Conservation (phyloP, 164 flowering plant genomes). For the Macadamia tetraphylla region DNA sequence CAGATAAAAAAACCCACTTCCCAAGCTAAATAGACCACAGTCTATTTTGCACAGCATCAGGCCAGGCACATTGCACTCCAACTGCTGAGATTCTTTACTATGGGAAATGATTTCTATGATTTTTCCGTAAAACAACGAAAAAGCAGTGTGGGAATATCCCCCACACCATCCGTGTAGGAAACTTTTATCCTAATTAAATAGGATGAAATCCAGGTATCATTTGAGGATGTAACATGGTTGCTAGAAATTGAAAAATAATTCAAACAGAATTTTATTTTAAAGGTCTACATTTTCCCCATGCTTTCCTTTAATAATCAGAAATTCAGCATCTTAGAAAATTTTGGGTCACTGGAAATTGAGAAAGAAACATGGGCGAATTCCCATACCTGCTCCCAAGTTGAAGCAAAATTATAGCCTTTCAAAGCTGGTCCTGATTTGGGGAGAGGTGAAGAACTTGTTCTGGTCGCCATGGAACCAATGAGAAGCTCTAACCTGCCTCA, state of each 20-base stretch:
- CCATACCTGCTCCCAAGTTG: conserved; percentile 84
- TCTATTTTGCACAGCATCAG: not conserved
- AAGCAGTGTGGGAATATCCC: no score
- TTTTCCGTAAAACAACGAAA: no score
- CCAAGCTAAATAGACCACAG: no score
- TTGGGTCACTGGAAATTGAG: no score
- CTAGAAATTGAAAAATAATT: not conserved
- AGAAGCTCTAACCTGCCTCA: not conserved
- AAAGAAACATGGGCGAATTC: not conserved
- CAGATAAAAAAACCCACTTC: not conserved
- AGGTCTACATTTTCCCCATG: not conserved
- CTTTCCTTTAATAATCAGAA: not conserved
- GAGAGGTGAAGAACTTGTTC: conserved; percentile 25
- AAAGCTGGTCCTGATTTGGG: conserved; percentile 72
- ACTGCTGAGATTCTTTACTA: not conserved
- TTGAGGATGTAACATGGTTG: not conserved
- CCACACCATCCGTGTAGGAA: no score
- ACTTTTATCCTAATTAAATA: not conserved
- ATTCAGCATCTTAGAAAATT: not conserved
- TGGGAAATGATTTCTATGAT: not conserved
- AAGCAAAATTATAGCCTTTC: conserved; percentile 81
- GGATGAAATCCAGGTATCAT: not conserved
- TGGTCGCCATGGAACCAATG: conserved; percentile 25
- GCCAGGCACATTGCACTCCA: not conserved
- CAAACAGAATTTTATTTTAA: not conserved